A percentile compares a stretch with the other conserved stretches of the same genome.
Evolutionary conservation across 805 yeast species (phyloP).

Genomic region (Barnettozyma pratensis): DNA sequence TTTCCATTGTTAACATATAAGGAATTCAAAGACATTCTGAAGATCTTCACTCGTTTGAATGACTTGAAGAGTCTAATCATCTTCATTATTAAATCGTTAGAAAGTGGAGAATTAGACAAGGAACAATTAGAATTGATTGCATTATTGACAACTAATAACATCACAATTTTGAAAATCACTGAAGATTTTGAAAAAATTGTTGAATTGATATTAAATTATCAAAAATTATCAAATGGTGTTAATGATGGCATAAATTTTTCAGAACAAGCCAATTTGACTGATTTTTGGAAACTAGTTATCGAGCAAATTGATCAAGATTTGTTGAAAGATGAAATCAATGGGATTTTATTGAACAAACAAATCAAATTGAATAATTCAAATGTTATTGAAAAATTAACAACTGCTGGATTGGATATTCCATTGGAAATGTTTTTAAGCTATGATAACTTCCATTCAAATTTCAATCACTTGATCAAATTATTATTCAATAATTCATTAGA

Average conservation of each 20-base stretch:
- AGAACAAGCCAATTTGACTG: conserved; percentile 4
- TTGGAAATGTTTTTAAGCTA: conserved; percentile 10
- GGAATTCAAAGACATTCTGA: conserved; percentile 23
- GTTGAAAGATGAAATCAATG: conserved; percentile 6
- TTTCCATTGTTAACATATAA: conserved; percentile 34
- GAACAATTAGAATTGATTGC: conserved; percentile 15
- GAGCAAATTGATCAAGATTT: conserved; percentile 1
- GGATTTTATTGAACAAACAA: conserved; percentile 1
- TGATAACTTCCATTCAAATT: conserved; percentile 17
- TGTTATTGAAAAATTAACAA: neutral
- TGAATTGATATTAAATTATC: conserved; percentile 11
- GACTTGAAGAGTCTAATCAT: conserved; percentile 25
- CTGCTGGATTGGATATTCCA: conserved; percentile 5
- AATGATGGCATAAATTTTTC: neutral
- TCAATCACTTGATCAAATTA: conserved; percentile 18
- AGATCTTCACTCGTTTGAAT: conserved; percentile 9
- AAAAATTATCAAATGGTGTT: neutral
- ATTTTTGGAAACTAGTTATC: conserved; percentile 4
- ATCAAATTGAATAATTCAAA: neutral
- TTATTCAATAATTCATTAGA: conserved; percentile 15
- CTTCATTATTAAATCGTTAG: conserved; percentile 13
- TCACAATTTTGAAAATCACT: neutral
- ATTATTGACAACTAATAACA: neutral
- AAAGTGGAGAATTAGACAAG: conserved; percentile 16
- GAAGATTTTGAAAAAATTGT: conserved; percentile 2